Evolutionary conservation across 441 rosid genomes (phyloP).

Genomic region (Geranium incanum): DNA sequence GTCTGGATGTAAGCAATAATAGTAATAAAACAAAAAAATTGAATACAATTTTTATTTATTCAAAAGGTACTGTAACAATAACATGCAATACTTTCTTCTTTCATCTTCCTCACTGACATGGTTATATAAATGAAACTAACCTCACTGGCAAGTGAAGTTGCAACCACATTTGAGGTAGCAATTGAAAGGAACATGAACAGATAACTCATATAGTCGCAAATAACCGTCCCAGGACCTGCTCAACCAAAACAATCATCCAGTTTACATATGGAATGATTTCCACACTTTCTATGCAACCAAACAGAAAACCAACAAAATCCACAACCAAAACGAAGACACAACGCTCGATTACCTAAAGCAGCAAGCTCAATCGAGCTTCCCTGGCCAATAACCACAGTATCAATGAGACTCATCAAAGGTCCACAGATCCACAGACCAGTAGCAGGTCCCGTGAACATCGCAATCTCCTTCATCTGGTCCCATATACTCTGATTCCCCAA

Average conservation of each 20-base stretch:
- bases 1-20: background rate
- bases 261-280: background rate
- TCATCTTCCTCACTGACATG: too few relatives aligned
- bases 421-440: background rate
- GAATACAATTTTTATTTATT: too few relatives aligned
- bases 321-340: background rate
- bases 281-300: background rate
- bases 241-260: background rate
- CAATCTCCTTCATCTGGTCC: background rate
- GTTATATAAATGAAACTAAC: background rate
- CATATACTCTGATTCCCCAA: too few relatives aligned
- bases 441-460: background rate
- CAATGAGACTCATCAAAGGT: background rate
- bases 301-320: background rate
- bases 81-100: too few relatives aligned
- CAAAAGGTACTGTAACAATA: too few relatives aligned
- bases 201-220: background rate
- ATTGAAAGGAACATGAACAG: conserved; percentile 7
- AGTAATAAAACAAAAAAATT: too few relatives aligned
- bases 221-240: background rate
- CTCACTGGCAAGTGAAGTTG: conserved; percentile 3
- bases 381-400: background rate
- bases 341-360: conserved; percentile 35
- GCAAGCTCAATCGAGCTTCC: conserved; percentile 33
- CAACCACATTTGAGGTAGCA: conserved; percentile 3